These are phyloP conservation scores for Botrytis galanthina DNA, from an alignment of 2,329 filamentous ascomycete genomes.

Conservation along the genomic window DNA sequence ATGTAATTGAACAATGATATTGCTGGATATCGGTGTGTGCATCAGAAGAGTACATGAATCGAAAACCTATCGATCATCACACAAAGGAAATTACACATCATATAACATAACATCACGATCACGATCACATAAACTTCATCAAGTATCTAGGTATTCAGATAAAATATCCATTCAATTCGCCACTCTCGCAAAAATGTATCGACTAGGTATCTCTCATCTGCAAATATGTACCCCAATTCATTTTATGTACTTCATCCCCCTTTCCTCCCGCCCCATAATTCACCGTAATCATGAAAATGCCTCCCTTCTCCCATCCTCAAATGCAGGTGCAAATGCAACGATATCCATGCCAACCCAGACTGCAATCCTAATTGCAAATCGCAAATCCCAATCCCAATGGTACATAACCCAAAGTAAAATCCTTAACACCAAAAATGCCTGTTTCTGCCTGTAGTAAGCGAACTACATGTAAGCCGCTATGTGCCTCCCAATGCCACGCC, in stretches of 20 bases:
- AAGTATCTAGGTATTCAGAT: background rate
- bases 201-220: background rate
- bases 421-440: background rate
- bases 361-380: background rate
- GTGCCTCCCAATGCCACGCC: conserved; percentile 4
- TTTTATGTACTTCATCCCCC: background rate
- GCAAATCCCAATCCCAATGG: background rate
- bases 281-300: background rate
- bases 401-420: background rate
- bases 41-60: background rate
- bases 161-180: background rate
- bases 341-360: background rate
- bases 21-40: background rate
- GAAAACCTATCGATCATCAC: background rate
- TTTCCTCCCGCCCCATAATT: background rate
- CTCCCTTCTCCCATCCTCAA: background rate
- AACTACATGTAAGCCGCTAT: background rate
- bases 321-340: conserved; percentile 6
- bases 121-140: background rate
- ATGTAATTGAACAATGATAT: background rate
- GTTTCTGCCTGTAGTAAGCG: background rate
- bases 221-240: background rate
- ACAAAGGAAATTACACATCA: background rate
- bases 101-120: background rate
- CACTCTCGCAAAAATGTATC: background rate